Conservation (phyloP, 371 early-diverging fungal species). For the Syncephalastrum sp. region DNA sequence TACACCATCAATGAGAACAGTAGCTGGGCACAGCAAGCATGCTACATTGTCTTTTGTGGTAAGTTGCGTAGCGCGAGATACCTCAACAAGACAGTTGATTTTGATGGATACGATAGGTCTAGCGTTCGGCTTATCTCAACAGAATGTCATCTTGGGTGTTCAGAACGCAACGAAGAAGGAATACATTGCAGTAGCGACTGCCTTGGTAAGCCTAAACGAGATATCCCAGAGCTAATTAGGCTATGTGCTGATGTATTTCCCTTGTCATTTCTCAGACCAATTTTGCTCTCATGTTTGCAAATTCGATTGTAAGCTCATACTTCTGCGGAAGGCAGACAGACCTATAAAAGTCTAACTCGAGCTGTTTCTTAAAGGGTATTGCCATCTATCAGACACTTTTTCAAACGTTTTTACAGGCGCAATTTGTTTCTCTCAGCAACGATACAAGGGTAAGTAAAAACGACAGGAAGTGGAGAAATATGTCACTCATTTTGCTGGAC, state of each 20-base stretch:
- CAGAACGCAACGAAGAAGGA: conserved; percentile 53
- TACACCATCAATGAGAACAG: conserved; percentile 37
- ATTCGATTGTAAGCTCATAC: conserved; percentile 18
- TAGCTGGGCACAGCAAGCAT: conserved; percentile 39
- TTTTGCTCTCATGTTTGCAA: conserved; percentile 42
- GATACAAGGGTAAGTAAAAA: no score
- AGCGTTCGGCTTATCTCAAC: conserved; percentile 64
- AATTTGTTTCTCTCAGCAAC: conserved; percentile 10
- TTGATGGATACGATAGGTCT: conserved; percentile 12
- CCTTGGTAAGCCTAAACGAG: conserved; percentile 2
- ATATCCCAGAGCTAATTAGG: not conserved
- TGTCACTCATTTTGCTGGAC: not conserved
- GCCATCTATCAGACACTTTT: conserved; percentile 33
- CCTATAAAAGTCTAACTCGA: not conserved
- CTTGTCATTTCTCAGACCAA: conserved; percentile 21
- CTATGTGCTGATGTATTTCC: not conserved
- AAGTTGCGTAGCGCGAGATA: not conserved
- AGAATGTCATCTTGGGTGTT: conserved; percentile 55
- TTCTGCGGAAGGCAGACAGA: not conserved
- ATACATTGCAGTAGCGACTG: conserved; percentile 65
- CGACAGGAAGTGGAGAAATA: not conserved
- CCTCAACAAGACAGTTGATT: no score
- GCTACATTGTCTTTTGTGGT: conserved; percentile 39
- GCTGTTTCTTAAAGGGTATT: conserved; percentile 19
- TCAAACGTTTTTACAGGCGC: conserved; percentile 12